These are phyloP conservation scores for Aspergillus sp. DNA, from an alignment of 2,329 filamentous ascomycete species.

Conservation along the genomic window DNA sequence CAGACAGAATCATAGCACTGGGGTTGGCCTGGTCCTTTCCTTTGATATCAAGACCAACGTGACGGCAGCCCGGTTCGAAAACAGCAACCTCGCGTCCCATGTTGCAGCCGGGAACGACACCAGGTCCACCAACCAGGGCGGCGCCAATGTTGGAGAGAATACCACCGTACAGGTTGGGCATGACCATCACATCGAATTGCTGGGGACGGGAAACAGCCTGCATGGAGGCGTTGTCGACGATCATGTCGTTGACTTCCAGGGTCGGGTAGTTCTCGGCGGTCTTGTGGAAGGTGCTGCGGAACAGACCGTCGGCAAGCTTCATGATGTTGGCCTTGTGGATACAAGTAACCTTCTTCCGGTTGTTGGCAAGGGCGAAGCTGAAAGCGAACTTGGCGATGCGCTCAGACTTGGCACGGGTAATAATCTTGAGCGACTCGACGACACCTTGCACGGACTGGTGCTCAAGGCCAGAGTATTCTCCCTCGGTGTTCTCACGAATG, in stretches of 20 bases:
- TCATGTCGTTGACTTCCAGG: slow-evolving; percentile 98
- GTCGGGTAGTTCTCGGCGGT: slow-evolving; percentile 94
- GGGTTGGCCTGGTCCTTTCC: slow-evolving; percentile 99
- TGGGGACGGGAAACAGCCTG: slow-evolving; percentile 95
- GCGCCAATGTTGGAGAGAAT: slow-evolving; percentile 99
- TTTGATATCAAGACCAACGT: slow-evolving; percentile 99
- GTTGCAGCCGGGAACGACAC: slow-evolving; percentile 98
- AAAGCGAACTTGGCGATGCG: slow-evolving; percentile 99
- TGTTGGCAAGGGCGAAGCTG: slow-evolving; percentile 96
- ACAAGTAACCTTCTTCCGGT: slow-evolving; percentile 98
- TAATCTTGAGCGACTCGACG: slow-evolving; percentile 99
- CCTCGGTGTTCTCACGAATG: slow-evolving; percentile 99
- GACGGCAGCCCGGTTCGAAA: slow-evolving; percentile 98
- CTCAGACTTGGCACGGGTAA: slow-evolving; percentile 98
- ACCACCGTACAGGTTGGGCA: slow-evolving; percentile 98
- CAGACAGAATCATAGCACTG: slow-evolving; percentile 90
- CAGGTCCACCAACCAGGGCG: slow-evolving; percentile 93
- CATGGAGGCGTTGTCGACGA: slow-evolving; percentile 99
- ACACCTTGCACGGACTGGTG: slow-evolving; percentile 96
- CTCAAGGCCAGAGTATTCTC: slow-evolving; percentile 98
- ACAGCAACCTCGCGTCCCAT: slow-evolving; percentile 98
- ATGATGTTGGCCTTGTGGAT: slow-evolving; percentile 99
- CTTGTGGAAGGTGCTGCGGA: slow-evolving; percentile 95
- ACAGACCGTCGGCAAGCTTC: slow-evolving; percentile 98
- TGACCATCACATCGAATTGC: slow-evolving; percentile 99